Conservation (phyloP, 139 green algal genomes). For the Tetraselmis striata region DNA sequence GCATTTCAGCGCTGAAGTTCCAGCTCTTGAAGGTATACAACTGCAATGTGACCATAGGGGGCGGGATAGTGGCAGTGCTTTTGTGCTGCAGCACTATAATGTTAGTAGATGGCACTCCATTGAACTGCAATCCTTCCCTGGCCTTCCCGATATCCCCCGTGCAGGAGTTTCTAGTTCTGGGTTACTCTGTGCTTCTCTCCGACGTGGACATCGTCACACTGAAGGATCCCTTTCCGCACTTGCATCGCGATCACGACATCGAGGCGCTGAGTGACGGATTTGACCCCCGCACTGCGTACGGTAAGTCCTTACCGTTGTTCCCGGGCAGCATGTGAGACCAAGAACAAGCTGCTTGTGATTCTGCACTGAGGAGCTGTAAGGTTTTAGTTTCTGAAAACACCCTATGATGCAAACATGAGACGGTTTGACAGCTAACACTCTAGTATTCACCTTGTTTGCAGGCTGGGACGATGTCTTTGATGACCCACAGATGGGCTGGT, state of each 20-base stretch:
- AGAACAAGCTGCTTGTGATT: neutral
- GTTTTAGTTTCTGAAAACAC: neutral
- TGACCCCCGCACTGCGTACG: constrained; percentile 62
- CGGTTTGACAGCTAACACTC: no score
- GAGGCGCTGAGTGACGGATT: constrained; percentile 68
- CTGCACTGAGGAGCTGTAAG: neutral
- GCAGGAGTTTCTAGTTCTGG: constrained; percentile 53
- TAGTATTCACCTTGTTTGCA: neutral
- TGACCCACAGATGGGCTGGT: constrained; percentile 65
- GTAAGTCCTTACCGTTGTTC: constrained; percentile 11
- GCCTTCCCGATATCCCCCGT: no score
- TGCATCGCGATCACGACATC: constrained; percentile 65
- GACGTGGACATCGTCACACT: constrained; percentile 67
- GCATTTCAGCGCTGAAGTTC: constrained; percentile 73
- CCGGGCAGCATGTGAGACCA: constrained; percentile 32
- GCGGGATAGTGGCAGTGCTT: no score
- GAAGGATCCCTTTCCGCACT: constrained; percentile 65
- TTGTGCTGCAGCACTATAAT: no score
- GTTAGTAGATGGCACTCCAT: no score
- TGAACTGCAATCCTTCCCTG: no score
- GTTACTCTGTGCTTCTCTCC: constrained; percentile 40
- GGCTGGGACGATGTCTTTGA: constrained; percentile 64
- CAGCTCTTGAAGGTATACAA: constrained; percentile 41
- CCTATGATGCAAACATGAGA: no score
- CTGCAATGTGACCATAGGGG: no score